Conservation (phyloP, 495 filamentous ascomycete species). For the Annulohypoxylon moriforme region DNA sequence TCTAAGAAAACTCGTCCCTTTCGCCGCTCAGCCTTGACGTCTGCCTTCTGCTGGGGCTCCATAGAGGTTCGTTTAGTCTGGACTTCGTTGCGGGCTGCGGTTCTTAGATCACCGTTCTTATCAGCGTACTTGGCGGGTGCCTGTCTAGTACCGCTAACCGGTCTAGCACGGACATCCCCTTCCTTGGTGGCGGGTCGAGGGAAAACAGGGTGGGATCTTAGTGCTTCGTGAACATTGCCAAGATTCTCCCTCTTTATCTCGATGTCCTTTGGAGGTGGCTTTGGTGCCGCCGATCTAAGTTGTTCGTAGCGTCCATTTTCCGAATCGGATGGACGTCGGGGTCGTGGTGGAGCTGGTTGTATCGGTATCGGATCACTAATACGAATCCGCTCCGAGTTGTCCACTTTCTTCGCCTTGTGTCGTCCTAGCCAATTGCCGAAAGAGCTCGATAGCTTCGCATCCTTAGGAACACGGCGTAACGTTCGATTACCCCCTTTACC, state of each 20-base stretch:
- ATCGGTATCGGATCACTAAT: slow-evolving; percentile 13
- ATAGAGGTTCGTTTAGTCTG: not conserved
- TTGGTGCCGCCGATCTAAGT: not conserved
- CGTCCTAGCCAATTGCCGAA: slow-evolving; percentile 33
- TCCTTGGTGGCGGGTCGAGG: slow-evolving; percentile 1
- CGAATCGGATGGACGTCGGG: not conserved
- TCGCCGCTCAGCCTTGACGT: slow-evolving; percentile 25
- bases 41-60: not conserved
- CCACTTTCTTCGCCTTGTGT: not conserved
- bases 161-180: not conserved
- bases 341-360: not conserved
- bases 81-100: not conserved
- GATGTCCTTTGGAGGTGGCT: not conserved
- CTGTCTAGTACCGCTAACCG: not conserved
- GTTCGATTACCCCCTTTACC: slow-evolving; percentile 4
- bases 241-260: slow-evolving; percentile 7
- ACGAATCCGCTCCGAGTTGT: slow-evolving; percentile 3
- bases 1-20: slow-evolving; percentile 29
- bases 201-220: slow-evolving; percentile 23
- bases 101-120: not conserved
- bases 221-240: slow-evolving; percentile 17
- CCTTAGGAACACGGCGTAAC: not conserved
- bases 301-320: not conserved
- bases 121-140: not conserved
- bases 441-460: slow-evolving; percentile 1